A percentile compares a stretch with the other conserved stretches of the same genome.
These are phyloP conservation scores for Eragrostis tef DNA, from an alignment of 202 grass and related monocot species.

Conservation along the genomic window DNA sequence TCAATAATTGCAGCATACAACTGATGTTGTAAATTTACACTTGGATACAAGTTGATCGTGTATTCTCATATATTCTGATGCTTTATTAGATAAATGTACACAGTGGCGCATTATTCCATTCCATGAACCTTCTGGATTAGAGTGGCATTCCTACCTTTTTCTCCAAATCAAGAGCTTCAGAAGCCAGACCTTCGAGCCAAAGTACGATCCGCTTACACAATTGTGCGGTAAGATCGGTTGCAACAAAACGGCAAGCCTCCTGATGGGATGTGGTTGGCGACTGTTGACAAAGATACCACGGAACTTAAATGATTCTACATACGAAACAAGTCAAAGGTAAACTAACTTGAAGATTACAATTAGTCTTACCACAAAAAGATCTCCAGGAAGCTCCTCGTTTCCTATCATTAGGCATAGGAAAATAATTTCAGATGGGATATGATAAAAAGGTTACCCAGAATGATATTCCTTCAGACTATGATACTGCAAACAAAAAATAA, in stretches of 20 bases:
- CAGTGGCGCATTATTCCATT: not conserved
- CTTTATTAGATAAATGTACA: not conserved
- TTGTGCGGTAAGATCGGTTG: not conserved
- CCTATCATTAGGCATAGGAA: constrained; percentile 62
- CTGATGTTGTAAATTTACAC: constrained; percentile 35
- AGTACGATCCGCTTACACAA: constrained; percentile 72
- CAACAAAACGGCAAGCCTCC: constrained; percentile 80
- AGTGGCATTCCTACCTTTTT: constrained; percentile 58
- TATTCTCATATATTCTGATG: constrained; percentile 26
- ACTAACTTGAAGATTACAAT: constrained; percentile 26
- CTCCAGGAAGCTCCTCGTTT: constrained; percentile 79
- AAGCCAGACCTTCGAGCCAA: constrained; percentile 96
- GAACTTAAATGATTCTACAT: constrained; percentile 23
- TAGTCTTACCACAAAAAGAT: constrained; percentile 68
- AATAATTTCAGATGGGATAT: constrained; percentile 25
- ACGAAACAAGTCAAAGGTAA: not conserved
- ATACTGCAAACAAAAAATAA: constrained; percentile 30
- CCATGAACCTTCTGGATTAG: constrained; percentile 2
- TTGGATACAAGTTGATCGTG: not conserved
- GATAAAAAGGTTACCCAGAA: constrained; percentile 37
- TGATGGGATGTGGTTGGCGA: constrained; percentile 89
- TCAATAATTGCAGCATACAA: constrained; percentile 21
- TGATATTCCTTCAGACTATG: constrained; percentile 16
- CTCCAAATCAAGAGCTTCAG: constrained; percentile 93
- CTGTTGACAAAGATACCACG: constrained; percentile 59